Percentiles rank a stretch among this genome's conserved stretches.
Evolutionary conservation across 805 yeast species (phyloP).

Genomic region (Cyberlindnera japonica): DNA sequence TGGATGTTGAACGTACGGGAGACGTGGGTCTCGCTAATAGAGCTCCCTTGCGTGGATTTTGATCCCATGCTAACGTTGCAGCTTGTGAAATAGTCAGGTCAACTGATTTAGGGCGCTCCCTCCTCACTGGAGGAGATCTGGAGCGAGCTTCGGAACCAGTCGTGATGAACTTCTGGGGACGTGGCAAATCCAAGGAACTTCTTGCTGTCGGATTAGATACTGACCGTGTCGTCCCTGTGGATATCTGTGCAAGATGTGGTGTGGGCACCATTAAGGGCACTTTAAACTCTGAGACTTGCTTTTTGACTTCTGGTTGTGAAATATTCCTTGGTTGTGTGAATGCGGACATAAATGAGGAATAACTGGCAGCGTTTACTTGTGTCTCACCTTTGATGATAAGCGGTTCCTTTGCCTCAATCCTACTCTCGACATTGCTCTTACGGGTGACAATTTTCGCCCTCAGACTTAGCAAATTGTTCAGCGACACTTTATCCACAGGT

Average conservation of each 20-base stretch:
- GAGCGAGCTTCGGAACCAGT: conserved; percentile 3
- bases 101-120: conserved; percentile 26
- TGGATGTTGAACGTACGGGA: conserved; percentile 5
- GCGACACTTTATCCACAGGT: conserved; percentile 14
- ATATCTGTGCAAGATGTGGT: background rate
- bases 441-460: conserved; percentile 19
- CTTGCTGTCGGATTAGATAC: conserved; percentile 8
- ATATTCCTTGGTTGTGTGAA: conserved; percentile 8
- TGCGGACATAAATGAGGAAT: conserved; percentile 26
- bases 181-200: conserved; percentile 18
- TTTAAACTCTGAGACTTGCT: conserved; percentile 12
- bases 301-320: background rate
- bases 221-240: background rate
- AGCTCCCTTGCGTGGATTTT: conserved; percentile 13
- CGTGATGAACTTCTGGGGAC: conserved; percentile 9
- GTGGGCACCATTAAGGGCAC: conserved; percentile 6
- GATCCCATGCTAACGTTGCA: conserved; percentile 28
- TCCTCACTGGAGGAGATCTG: conserved; percentile 11
- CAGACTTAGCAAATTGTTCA: conserved; percentile 18
- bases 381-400: conserved; percentile 15
- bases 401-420: conserved; percentile 13
- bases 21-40: conserved; percentile 17
- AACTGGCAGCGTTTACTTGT: conserved; percentile 20
- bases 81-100: conserved; percentile 26
- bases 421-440: conserved; percentile 10